Percentiles rank a stretch among this genome's conserved stretches.
phyloP scores from a whole-genome alignment of 2,329 filamentous ascomycete species.

The Shiraia sp. region DNA sequence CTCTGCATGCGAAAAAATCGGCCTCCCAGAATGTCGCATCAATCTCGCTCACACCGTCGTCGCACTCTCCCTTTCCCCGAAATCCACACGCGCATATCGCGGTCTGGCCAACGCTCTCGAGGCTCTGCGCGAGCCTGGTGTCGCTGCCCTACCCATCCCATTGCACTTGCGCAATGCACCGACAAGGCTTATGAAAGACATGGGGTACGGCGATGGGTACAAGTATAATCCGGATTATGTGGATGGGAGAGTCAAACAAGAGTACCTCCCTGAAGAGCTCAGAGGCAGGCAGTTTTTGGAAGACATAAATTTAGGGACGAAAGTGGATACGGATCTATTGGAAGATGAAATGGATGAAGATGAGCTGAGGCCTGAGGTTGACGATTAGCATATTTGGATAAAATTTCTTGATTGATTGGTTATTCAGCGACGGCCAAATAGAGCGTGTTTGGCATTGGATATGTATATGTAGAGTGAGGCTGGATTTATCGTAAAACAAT shows the following conservation, averaged over 20 bases:
- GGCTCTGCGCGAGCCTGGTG: slow-evolving; percentile 78
- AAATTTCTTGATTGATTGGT: too few relatives aligned
- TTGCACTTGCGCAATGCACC: slow-evolving; percentile 90
- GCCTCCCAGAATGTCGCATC: slow-evolving; percentile 92
- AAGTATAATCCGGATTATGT: slow-evolving; percentile 95
- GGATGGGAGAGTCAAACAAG: slow-evolving; percentile 80
- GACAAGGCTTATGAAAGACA: slow-evolving; percentile 87
- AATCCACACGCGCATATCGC: slow-evolving; percentile 85
- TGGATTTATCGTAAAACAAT: too few relatives aligned
- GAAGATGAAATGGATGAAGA: too few relatives aligned
- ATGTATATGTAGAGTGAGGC: too few relatives aligned
- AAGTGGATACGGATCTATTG: slow-evolving; percentile 62
- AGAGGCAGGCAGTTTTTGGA: slow-evolving; percentile 75
- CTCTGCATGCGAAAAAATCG: slow-evolving; percentile 87
- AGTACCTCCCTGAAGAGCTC: slow-evolving; percentile 83
- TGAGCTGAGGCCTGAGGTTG: slow-evolving; percentile 29
- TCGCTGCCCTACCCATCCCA: slow-evolving; percentile 80
- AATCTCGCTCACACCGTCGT: slow-evolving; percentile 86
- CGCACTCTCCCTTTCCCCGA: slow-evolving; percentile 77
- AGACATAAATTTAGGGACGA: slow-evolving; percentile 75
- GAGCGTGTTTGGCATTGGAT: neutral
- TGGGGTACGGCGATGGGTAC: slow-evolving; percentile 89
- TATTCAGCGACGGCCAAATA: neutral
- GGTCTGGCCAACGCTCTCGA: slow-evolving; percentile 79
- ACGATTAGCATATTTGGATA: slow-evolving; percentile 11